Evolutionary conservation across 2,329 filamentous ascomycete genomes (phyloP).

Genomic region (Calonectria crousiana): DNA sequence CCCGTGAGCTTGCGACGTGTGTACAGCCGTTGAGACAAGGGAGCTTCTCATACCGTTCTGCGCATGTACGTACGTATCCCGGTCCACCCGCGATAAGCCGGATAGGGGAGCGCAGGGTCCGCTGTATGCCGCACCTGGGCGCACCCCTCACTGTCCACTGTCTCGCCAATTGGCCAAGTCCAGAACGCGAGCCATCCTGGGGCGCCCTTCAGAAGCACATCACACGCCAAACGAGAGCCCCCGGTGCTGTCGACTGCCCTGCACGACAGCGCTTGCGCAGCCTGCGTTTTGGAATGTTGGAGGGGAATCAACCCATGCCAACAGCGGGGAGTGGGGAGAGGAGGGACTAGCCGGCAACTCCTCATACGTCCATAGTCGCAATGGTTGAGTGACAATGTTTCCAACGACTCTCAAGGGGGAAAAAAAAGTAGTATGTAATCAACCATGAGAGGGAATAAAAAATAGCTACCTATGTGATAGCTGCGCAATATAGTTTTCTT

Average conservation of each 20-base stretch:
- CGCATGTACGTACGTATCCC: slow-evolving; percentile 9
- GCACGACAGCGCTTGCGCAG: not conserved
- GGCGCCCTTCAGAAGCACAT: not conserved
- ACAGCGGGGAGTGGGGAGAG: not conserved
- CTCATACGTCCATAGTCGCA: slow-evolving; percentile 3
- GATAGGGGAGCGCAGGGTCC: not conserved
- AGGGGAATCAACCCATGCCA: not conserved
- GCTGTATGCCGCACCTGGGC: not conserved
- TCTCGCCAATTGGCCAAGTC: not conserved
- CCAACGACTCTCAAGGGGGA: not conserved
- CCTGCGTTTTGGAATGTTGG: not conserved
- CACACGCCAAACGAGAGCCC: not conserved
- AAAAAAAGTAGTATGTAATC: slow-evolving; percentile 19
- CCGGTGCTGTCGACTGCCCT: not conserved
- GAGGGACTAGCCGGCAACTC: not conserved
- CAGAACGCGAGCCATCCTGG: not conserved
- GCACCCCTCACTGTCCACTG: not conserved
- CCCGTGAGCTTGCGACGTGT: not conserved
- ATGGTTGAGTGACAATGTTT: slow-evolving; percentile 1
- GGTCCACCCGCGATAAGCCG: not conserved
- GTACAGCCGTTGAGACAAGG: slow-evolving; percentile 16
- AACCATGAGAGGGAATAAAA: not conserved
- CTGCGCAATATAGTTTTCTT: slow-evolving; percentile 16
- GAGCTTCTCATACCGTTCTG: not conserved
- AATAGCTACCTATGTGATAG: not conserved